Evolutionary conservation across 768 basidiomycete genomes (phyloP), one percentile per base, ranked within the genome.

Genomic region (Russula brevipes): DNA sequence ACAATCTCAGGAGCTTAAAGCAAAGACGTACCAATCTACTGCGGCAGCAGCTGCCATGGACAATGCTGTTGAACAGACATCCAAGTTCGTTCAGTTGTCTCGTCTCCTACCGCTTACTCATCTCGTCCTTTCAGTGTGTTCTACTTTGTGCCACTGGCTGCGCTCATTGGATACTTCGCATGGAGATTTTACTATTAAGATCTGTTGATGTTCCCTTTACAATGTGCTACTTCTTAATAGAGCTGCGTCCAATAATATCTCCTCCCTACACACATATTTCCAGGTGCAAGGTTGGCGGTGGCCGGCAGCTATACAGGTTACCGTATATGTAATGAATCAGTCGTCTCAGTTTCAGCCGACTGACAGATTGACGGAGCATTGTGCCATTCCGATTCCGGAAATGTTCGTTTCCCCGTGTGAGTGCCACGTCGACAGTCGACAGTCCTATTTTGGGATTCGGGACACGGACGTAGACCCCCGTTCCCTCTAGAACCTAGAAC

Each of bases 101-200:
- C 5, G 17, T 49, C n/a, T 14, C 17, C 0, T 4, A 2, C 38
- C 3, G n/a, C 36, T 24, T 17, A 46, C 49, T 60, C 38, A 61
- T 55, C 5, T 46, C 45, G 19, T 31, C 14, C 24, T 59, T 68
- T 70, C 57, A 73, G 72, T 54, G 69, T 75, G 66, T 69, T 73
- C 57, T 81, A 77, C 73, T 66, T 81, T 59, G 59, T 81, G 41
- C 81, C 81, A 10, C 67, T 80, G 36, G 77, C 78, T 11, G 64
- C 76, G 8, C 65, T 81, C 57, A 76, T 71, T 59, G 80, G 77
- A 12, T 81, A 78, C 74, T 73, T 81, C 44, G 80, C 79, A 16
- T 82, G 76, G 76, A 71, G 79, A 49, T 73, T 77, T 61, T 77
- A 78, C 69, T 64, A 42, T 47, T 63, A 33, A 31, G 30, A 19